Evolutionary conservation across 495 filamentous ascomycete species (phyloP), one percentile per base, ranked within the genome.

Genomic region (Beverwykella pulmonaria): DNA sequence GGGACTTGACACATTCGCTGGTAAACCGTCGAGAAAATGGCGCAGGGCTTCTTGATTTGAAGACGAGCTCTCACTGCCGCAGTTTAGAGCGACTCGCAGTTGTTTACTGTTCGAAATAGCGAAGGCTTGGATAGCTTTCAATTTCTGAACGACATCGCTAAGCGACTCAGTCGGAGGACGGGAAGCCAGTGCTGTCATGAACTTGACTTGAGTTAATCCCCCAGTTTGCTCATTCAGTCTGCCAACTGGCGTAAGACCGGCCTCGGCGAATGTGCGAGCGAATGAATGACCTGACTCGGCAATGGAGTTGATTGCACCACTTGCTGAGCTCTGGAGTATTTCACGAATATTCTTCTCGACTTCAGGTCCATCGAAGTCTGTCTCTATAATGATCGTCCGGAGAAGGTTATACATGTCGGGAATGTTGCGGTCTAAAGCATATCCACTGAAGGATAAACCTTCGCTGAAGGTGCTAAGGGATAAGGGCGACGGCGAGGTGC

Each of bases 331-430:
- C 73, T 93, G 90, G 25, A 98, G 79, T 1, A 98, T 83, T 77
- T 97, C 90, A 47, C 89, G 83, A 56, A 97, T 92, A 72, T 91
- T 89, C 30, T 83, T 82, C 12, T 93, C 86, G 4, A 92, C 92
- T 58, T 88, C 86, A 12, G 90, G 83, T 61, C 88, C 87, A 63
- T 90, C 88, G 73, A 97, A 98, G 72, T 97, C 84, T 4, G 94
- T 98, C 71, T 97, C 93, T 7, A 86, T 79, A 22, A 98, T 80
- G 17, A 98, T 75, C 47, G 85, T 90, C 14, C 87, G 87, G 8
- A 98, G 75, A 2, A 98, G 82, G 34, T 96, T 86, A 71, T 95
- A 91, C 93, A 98, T 96, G 39, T 86, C 88, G 0, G 89, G 87
- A 9, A 98, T 85, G 71, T 98, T 96, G 52, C 87, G 81, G 73